These are phyloP conservation scores for Phytophthora fragariaefolia DNA, from an alignment of 352 stramenopile species.

Conservation along the genomic window DNA sequence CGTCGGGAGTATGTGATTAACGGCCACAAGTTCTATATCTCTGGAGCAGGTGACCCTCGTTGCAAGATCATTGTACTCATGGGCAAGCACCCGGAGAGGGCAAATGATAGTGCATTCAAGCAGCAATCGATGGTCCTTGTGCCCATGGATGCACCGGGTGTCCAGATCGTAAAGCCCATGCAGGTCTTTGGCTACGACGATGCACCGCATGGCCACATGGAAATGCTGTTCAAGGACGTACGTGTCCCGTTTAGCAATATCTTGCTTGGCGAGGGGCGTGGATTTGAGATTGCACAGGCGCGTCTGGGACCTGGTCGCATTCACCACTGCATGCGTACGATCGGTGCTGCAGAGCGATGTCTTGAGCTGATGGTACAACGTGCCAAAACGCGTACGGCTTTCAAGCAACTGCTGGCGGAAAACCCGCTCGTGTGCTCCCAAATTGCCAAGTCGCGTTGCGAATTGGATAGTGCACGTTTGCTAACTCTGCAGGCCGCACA, in stretches of 20 bases:
- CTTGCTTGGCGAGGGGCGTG: conserved; percentile 80
- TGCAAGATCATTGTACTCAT: conserved; percentile 93
- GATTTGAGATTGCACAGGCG: conserved; percentile 91
- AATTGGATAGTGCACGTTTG: conserved; percentile 85
- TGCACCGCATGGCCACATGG: conserved; percentile 94
- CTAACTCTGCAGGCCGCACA: conserved; percentile 91
- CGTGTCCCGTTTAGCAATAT: conserved; percentile 91
- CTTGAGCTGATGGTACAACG: conserved; percentile 89
- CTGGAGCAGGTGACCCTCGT: conserved; percentile 94
- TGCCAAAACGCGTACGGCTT: conserved; percentile 93
- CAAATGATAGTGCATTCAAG: conserved; percentile 54
- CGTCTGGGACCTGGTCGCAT: conserved; percentile 96
- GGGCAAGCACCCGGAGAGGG: conserved; percentile 60
- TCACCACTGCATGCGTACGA: conserved; percentile 98
- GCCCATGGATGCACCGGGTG: conserved; percentile 90
- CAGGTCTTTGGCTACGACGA: conserved; percentile 98
- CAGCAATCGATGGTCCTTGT: conserved; percentile 94
- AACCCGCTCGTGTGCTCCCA: conserved; percentile 83
- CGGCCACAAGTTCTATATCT: conserved; percentile 97
- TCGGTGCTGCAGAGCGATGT: conserved; percentile 91
- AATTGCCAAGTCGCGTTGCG: conserved; percentile 82
- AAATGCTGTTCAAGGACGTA: conserved; percentile 96
- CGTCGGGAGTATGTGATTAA: conserved; percentile 93
- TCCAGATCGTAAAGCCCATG: conserved; percentile 91
- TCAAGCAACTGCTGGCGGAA: conserved; percentile 93